Evolutionary conservation across 2,329 filamentous ascomycete genomes (phyloP), one percentile per base, ranked within the genome.

Genomic region (Aspergillus brasiliensis): DNA sequence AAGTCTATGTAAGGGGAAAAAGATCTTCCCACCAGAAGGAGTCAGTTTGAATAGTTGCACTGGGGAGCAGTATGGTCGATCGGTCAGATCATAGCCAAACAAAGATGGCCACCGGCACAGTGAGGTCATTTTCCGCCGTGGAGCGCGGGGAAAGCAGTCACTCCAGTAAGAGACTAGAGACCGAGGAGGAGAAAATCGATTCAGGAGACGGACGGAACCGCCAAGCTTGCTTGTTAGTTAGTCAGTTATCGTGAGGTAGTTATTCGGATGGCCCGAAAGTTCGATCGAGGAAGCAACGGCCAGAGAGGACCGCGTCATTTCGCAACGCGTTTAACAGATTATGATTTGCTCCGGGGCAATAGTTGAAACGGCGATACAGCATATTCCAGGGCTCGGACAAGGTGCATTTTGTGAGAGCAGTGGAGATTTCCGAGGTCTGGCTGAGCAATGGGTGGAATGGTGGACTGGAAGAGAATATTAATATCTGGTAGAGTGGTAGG

Each of bases 61-160:
- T 88, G 86, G 86, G 86, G 51, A 72, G 83, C 54, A 54, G 34
- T 38, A 5, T 37, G 40, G 21, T 21, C 34, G 51, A 54, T 54
- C 51, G 51, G 10, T 42, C 34, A 28, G 34, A 38, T 53, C 51
- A 23, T 38, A 21, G 7, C 34, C 19, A 21, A 38, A 25, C 23
- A 17, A 42, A 21, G 40, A 38, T 25, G 25, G n/a, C 15, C 46
- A 49, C 4, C 57, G 27, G 34, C 19, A 25, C 40, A 34, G 44
- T 49, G 46, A 38, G 83, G 82, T 48, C 42, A 42, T 10, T 47
- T 61, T 37, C 59, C 55, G 56, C 59, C 55, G 51, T 61, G 59
- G 55, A 61, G 59, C 55, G 59, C 59, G 59, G 59, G 59, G 59
- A 58, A 59, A 38, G 46, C 31, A 59, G 25, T 17, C 46, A 15